Evolutionary conservation across 2,329 filamentous ascomycete species (phyloP).

Genomic region (Aspergillus versicolor): DNA sequence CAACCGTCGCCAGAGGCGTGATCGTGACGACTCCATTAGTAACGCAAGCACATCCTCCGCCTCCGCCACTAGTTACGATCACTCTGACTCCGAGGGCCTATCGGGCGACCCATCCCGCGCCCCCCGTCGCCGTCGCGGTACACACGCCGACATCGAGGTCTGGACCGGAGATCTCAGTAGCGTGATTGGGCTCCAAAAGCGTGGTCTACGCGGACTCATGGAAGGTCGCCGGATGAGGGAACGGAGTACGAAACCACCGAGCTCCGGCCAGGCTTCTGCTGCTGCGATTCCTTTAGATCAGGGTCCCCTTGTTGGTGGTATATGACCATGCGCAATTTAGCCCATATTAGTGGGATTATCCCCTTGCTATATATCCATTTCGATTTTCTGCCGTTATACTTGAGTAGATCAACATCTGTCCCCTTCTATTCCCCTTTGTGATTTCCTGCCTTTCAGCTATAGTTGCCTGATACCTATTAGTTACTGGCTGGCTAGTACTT

Average conservation of each 20-base stretch:
- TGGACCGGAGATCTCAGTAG: conserved; percentile 76
- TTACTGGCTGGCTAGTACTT: not conserved
- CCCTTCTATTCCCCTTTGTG: not conserved
- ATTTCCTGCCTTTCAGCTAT: not conserved
- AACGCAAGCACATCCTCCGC: conserved; percentile 15
- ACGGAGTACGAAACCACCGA: conserved; percentile 49
- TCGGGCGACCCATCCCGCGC: conserved; percentile 36
- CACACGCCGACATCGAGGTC: conserved; percentile 56
- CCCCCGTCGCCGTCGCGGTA: conserved; percentile 40
- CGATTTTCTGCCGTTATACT: not conserved
- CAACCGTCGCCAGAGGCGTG: conserved; percentile 23
- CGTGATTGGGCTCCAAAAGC: conserved; percentile 93
- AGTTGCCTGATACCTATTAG: not conserved
- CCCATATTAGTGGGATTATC: not conserved
- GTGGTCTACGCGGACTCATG: conserved; percentile 88
- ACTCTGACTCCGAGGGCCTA: conserved; percentile 36
- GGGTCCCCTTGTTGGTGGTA: not conserved
- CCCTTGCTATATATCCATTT: not conserved
- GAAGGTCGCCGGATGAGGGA: conserved; percentile 85
- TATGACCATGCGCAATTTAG: not conserved
- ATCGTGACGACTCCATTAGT: conserved; percentile 34
- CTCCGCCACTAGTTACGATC: conserved; percentile 37
- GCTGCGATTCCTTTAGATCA: not conserved
- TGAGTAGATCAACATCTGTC: not conserved
- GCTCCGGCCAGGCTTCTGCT: conserved; percentile 7